phyloP scores from a whole-genome alignment of 306 rosid species.

The Cucurbita pepo region DNA sequence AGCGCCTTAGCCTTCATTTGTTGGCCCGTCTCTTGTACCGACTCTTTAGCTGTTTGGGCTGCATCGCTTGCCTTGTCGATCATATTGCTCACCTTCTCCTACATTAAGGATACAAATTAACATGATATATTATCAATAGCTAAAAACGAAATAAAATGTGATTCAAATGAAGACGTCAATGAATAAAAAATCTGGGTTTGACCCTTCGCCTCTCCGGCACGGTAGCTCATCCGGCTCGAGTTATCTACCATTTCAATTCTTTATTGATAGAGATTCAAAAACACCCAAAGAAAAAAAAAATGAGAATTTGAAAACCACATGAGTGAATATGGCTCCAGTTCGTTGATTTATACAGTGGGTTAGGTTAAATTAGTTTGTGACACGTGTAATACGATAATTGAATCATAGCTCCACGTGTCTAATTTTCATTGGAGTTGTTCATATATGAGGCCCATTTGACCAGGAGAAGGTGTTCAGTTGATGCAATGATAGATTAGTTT shows the following conservation, averaged over 20 bases:
- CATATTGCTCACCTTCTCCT: conserved; percentile 43
- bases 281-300: not conserved
- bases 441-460: not conserved
- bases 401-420: not conserved
- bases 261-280: not conserved
- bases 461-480: not conserved
- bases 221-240: conserved; percentile 21
- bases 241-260: conserved; percentile 20
- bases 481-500: not conserved
- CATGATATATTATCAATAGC: too few relatives aligned
- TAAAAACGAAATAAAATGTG: too few relatives aligned
- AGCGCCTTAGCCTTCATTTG: too few relatives aligned
- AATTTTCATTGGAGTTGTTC: not conserved
- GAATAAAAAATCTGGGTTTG: conserved; percentile 24
- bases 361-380: not conserved
- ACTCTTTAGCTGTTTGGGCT: conserved; percentile 42
- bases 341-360: not conserved
- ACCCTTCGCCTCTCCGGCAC: conserved; percentile 55
- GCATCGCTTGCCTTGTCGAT: conserved; percentile 36
- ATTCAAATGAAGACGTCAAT: not conserved
- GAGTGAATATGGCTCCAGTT: not conserved
- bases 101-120: not conserved
- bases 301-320: not conserved
- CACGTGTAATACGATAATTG: not conserved
- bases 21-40: too few relatives aligned